Percentiles rank a stretch among this genome's conserved stretches.
Conservation (phyloP, 805 yeast species). For the Ogataea pini region DNA sequence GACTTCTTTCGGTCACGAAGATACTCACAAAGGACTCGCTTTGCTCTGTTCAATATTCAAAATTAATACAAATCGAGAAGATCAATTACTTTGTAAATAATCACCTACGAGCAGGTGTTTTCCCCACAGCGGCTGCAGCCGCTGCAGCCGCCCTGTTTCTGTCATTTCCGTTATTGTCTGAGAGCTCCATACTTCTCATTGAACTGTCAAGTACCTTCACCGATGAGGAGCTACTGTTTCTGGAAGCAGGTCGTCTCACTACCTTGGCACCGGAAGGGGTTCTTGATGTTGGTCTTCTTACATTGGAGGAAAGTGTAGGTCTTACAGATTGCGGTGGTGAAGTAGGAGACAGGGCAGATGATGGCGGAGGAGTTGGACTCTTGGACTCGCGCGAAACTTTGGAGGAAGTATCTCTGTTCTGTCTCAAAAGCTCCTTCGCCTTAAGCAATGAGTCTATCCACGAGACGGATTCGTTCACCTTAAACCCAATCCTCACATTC, state of each 20-base stretch:
- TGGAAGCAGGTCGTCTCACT: background rate
- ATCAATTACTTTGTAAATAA: background rate
- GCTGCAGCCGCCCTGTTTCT: constrained; percentile 23
- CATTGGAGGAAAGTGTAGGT: background rate
- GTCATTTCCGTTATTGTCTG: background rate
- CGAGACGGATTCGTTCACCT: constrained; percentile 48
- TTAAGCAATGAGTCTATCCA: constrained; percentile 74
- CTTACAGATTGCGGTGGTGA: background rate
- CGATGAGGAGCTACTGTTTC: constrained; percentile 8
- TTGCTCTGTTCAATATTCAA: too few species aligned
- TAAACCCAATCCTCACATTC: constrained; percentile 38
- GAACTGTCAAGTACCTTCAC: constrained; percentile 1
- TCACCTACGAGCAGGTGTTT: constrained; percentile 8
- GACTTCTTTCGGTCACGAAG: too few species aligned
- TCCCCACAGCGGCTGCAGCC: constrained; percentile 27
- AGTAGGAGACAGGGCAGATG: background rate
- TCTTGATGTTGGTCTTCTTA: background rate
- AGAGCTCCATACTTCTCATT: constrained; percentile 7
- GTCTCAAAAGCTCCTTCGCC: constrained; percentile 56
- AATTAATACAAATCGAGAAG: constrained; percentile 4
- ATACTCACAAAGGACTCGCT: too few species aligned
- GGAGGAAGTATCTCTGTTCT: constrained; percentile 26
- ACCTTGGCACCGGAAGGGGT: background rate
- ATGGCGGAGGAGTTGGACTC: constrained; percentile 8
- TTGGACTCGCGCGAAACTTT: constrained; percentile 3